Percentiles rank a stretch among this genome's conserved stretches.
These are phyloP conservation scores for Mycena galericulata DNA, from an alignment of 768 basidiomycete species.

Conservation along the genomic window DNA sequence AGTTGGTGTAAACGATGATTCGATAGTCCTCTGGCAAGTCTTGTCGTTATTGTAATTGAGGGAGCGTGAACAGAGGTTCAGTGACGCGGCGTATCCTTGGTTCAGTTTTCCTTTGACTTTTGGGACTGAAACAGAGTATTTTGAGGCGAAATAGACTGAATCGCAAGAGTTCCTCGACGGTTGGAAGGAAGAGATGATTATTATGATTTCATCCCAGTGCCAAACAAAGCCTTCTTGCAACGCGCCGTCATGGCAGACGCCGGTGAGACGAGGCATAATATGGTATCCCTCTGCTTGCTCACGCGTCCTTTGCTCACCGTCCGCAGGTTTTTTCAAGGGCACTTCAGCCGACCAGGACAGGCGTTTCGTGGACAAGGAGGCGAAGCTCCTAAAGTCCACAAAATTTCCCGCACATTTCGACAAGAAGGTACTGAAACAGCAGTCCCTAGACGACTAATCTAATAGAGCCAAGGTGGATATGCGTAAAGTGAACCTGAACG, in stretches of 20 bases:
- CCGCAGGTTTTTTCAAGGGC: slow-evolving; percentile 87
- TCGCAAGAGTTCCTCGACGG: too few species aligned
- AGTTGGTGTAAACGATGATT: too few species aligned
- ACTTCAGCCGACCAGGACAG: slow-evolving; percentile 92
- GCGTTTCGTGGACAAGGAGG: slow-evolving; percentile 95
- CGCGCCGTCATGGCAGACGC: slow-evolving; percentile 65
- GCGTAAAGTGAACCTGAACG: slow-evolving; percentile 92
- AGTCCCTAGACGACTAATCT: not conserved
- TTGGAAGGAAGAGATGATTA: not conserved
- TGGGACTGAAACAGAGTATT: too few species aligned
- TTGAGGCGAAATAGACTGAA: too few species aligned
- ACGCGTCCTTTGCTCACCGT: slow-evolving; percentile 38
- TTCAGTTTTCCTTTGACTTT: too few species aligned
- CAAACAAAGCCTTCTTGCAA: too few species aligned
- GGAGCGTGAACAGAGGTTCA: too few species aligned
- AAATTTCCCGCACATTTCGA: slow-evolving; percentile 94
- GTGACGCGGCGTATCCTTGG: too few species aligned
- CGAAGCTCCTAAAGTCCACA: slow-evolving; percentile 87
- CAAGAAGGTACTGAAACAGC: slow-evolving; percentile 70
- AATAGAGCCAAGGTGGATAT: slow-evolving; percentile 79
- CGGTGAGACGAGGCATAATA: slow-evolving; percentile 52
- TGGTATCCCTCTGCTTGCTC: slow-evolving; percentile 41
- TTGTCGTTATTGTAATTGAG: too few species aligned
- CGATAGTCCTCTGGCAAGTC: too few species aligned
- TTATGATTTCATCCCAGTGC: too few species aligned